A percentile compares a stretch with the other conserved stretches of the same genome.
Evolutionary conservation across 371 early-diverging fungal species (phyloP).

Genomic region (Neoconidiobolus thromboides): DNA sequence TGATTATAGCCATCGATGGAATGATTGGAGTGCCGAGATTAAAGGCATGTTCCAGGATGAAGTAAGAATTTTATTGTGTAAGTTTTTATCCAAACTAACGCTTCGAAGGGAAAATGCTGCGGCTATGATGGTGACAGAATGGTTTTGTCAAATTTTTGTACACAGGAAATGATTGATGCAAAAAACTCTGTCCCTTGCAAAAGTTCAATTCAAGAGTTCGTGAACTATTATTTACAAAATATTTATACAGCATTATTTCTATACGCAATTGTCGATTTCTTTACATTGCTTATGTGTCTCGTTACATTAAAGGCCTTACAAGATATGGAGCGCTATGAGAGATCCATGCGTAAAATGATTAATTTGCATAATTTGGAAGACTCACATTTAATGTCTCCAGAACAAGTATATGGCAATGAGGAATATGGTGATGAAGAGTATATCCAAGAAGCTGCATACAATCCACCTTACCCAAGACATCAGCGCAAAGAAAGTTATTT

Average conservation of each 20-base stretch:
- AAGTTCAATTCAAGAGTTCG: constrained; percentile 3
- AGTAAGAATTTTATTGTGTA: not conserved
- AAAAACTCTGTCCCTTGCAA: not conserved
- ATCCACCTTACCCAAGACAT: too few species aligned
- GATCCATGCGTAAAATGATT: constrained; percentile 5
- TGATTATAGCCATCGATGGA: not conserved
- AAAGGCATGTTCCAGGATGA: not conserved
- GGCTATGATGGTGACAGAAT: not conserved
- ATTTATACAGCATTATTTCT: constrained; percentile 17
- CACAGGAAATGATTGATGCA: not conserved
- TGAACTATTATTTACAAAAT: constrained; percentile 14
- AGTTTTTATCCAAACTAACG: not conserved
- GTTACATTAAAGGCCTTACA: constrained; percentile 16
- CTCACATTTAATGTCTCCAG: too few species aligned
- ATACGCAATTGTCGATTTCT: constrained; percentile 14
- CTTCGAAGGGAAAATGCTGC: constrained; percentile 4
- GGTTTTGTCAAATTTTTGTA: not conserved
- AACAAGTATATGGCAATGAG: too few species aligned
- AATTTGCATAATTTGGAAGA: constrained; percentile 8
- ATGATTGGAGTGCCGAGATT: not conserved
- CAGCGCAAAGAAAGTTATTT: too few species aligned
- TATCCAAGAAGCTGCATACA: too few species aligned
- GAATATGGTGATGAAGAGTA: too few species aligned
- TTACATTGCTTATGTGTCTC: constrained; percentile 13
- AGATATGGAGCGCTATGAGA: constrained; percentile 15